Percentiles rank a stretch among this genome's conserved stretches.
Conservation (phyloP, 1,284 basidiomycete species). For the Cerioporus squamosus region DNA sequence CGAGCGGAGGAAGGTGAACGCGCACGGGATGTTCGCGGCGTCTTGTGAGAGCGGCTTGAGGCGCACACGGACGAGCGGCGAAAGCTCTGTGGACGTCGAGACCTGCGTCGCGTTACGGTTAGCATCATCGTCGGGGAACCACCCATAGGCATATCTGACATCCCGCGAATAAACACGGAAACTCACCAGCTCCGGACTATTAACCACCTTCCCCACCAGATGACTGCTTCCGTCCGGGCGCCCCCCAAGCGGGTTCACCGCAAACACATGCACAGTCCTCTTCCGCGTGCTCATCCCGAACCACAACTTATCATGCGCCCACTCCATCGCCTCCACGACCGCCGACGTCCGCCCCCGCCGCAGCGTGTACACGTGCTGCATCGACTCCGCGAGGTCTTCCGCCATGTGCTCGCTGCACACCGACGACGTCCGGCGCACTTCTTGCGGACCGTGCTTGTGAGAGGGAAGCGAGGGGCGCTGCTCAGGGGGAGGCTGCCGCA, state of each 20-base stretch:
- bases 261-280: constrained; percentile 74
- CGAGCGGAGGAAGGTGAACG: constrained; percentile 58
- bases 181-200: constrained; percentile 55
- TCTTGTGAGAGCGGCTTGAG: constrained; percentile 40
- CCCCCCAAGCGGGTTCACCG: constrained; percentile 79
- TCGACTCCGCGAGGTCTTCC: constrained; percentile 35
- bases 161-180: background rate
- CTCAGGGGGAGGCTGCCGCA: constrained; percentile 9
- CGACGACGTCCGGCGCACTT: background rate
- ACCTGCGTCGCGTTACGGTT: constrained; percentile 27
- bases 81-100: constrained; percentile 54
- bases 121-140: no score
- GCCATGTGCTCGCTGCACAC: background rate
- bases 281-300: constrained; percentile 69
- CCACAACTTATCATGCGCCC: constrained; percentile 72
- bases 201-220: constrained; percentile 58
- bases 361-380: constrained; percentile 72
- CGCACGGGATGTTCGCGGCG: constrained; percentile 45
- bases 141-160: background rate
- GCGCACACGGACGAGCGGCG: constrained; percentile 63
- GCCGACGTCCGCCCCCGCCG: constrained; percentile 75
- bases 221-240: constrained; percentile 68
- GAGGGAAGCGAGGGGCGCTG: background rate
- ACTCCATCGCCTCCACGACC: constrained; percentile 59
- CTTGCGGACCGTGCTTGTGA: background rate